phyloP scores from a whole-genome alignment of 2,329 filamentous ascomycete genomes.

The Sclerotinia nivalis region DNA sequence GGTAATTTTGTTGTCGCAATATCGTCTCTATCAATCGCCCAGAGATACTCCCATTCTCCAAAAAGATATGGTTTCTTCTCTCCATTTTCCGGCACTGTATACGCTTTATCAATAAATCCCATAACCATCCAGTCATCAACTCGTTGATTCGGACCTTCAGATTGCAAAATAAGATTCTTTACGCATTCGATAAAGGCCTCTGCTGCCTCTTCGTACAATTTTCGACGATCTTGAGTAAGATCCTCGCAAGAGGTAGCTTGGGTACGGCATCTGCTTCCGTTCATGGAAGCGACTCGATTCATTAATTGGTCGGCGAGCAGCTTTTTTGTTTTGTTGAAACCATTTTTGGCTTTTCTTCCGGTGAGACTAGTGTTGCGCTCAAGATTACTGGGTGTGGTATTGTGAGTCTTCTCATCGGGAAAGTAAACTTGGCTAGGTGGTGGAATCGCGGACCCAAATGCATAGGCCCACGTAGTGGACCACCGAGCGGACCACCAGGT shows the following conservation, averaged over 20 bases:
- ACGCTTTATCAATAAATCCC: background rate
- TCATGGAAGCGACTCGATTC: background rate
- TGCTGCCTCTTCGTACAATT: background rate
- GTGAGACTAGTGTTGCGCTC: background rate
- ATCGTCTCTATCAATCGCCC: background rate
- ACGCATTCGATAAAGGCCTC: background rate
- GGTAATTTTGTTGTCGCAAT: fast-evolving
- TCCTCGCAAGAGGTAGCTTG: background rate
- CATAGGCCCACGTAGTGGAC: background rate
- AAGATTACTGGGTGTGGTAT: background rate
- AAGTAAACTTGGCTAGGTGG: background rate
- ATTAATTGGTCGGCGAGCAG: background rate
- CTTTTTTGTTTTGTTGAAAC: background rate
- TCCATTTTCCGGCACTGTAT: background rate
- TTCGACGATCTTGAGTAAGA: background rate
- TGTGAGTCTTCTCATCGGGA: too few relatives aligned
- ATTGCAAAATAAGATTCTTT: background rate
- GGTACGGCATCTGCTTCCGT: background rate
- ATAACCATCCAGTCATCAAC: background rate
- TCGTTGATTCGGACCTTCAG: background rate
- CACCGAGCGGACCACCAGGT: background rate
- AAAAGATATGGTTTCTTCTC: background rate
- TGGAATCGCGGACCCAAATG: background rate
- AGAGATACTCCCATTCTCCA: constrained; percentile 7
- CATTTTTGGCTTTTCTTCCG: background rate